Conservation (phyloP, 805 yeast species). For the Yarrowia phangngaensis region DNA sequence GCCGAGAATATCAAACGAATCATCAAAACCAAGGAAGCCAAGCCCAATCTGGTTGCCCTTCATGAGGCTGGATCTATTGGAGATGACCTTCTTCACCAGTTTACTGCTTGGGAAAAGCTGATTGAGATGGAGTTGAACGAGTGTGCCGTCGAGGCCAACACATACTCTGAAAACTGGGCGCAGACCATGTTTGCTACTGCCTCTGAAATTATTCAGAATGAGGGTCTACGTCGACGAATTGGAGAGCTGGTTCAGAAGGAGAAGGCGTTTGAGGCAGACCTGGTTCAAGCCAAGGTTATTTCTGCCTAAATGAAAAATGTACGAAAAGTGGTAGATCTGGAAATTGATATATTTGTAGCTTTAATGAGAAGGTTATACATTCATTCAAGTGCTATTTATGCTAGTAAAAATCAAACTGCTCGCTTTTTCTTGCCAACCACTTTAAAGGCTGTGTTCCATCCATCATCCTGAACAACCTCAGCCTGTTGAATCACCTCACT, state of each 20-base stretch:
- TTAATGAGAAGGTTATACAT: neutral
- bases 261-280: constrained; percentile 23
- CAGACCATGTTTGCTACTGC: constrained; percentile 69
- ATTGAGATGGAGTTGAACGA: constrained; percentile 79
- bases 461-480: constrained; percentile 38
- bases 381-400: too few species aligned
- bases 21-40: constrained; percentile 73
- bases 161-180: constrained; percentile 74
- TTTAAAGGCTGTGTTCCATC: constrained; percentile 48
- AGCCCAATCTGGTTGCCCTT: constrained; percentile 61
- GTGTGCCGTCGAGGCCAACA: constrained; percentile 69
- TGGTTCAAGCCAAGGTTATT: constrained; percentile 25
- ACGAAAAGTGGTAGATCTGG: neutral
- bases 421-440: constrained; percentile 59
- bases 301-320: constrained; percentile 7
- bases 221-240: constrained; percentile 79
- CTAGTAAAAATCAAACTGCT: neutral
- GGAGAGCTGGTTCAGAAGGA: constrained; percentile 34
- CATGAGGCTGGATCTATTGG: constrained; percentile 90
- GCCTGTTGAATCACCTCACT: constrained; percentile 55
- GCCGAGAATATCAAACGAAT: constrained; percentile 84
- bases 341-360: neutral
- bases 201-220: constrained; percentile 88
- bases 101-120: constrained; percentile 67
- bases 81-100: constrained; percentile 80